phyloP scores from a whole-genome alignment of 306 rosid genomes.

The Urtica urens region DNA sequence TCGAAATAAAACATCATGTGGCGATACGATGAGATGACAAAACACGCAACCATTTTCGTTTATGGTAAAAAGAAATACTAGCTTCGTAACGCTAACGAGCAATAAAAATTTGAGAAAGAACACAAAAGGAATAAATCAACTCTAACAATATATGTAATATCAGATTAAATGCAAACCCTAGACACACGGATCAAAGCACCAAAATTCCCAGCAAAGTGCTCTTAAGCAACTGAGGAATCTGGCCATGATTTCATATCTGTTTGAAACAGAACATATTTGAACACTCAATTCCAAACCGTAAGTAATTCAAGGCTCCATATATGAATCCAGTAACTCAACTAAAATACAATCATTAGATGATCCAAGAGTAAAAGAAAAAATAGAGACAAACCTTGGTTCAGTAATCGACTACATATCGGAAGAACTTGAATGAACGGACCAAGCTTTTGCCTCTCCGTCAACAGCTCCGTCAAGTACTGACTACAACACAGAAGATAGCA shows the following conservation, averaged over 20 bases:
- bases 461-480: slow-evolving; percentile 83
- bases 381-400: slow-evolving; percentile 65
- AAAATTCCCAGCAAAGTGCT: too few relatives aligned
- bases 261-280: too few relatives aligned
- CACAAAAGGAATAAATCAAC: too few relatives aligned
- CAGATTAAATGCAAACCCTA: not conserved
- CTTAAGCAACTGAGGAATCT: too few relatives aligned
- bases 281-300: too few relatives aligned
- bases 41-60: not conserved
- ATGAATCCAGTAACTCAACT: not conserved
- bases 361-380: not conserved
- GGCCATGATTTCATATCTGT: too few relatives aligned
- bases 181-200: too few relatives aligned
- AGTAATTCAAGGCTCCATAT: too few relatives aligned
- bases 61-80: not conserved
- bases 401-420: slow-evolving; percentile 78
- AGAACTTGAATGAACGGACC: slow-evolving; percentile 85
- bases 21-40: not conserved
- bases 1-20: slow-evolving; percentile 16
- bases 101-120: too few relatives aligned
- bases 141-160: not conserved
- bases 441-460: slow-evolving; percentile 89
- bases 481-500: slow-evolving; percentile 24
- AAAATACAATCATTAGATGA: not conserved
- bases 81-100: too few relatives aligned